Percentiles rank a stretch among this genome's conserved stretches.
Evolutionary conservation across 2,329 filamentous ascomycete genomes (phyloP).

Genomic region (Fusarium pininemorale): DNA sequence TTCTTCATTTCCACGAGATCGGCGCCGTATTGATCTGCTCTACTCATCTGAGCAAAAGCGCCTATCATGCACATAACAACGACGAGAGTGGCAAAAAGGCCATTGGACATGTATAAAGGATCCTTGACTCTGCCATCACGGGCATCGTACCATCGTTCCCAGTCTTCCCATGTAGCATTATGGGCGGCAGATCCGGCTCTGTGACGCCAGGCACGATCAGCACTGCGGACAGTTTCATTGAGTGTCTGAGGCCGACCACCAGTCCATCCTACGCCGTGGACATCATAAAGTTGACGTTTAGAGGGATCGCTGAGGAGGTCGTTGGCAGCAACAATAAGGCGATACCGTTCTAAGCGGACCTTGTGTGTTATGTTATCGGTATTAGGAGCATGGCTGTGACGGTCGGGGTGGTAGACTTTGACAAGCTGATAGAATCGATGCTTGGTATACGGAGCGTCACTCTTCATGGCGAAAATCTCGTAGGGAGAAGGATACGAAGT

Average conservation of each 20-base stretch:
- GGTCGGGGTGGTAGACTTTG: constrained; percentile 95
- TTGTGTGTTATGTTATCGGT: constrained; percentile 55
- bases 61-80: constrained; percentile 74
- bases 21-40: constrained; percentile 70
- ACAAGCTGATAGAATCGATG: constrained; percentile 87
- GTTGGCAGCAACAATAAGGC: constrained; percentile 87
- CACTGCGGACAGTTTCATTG: constrained; percentile 47
- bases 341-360: constrained; percentile 85
- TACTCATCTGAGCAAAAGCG: constrained; percentile 75
- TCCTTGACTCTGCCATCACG: constrained; percentile 56
- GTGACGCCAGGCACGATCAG: constrained; percentile 60
- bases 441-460: constrained; percentile 79
- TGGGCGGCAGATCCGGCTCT: constrained; percentile 59
- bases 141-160: constrained; percentile 80
- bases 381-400: constrained; percentile 49
- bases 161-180: constrained; percentile 98
- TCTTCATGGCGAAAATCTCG: constrained; percentile 76
- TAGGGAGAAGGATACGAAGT: constrained; percentile 78
- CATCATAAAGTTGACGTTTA: constrained; percentile 84
- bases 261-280: constrained; percentile 83
- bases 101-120: constrained; percentile 78
- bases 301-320: constrained; percentile 83
- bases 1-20: constrained; percentile 73
- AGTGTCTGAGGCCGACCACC: constrained; percentile 64
- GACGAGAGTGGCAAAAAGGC: constrained; percentile 76